These are phyloP conservation scores for Suillus americanus DNA, from an alignment of 768 basidiomycete genomes.

Conservation along the genomic window DNA sequence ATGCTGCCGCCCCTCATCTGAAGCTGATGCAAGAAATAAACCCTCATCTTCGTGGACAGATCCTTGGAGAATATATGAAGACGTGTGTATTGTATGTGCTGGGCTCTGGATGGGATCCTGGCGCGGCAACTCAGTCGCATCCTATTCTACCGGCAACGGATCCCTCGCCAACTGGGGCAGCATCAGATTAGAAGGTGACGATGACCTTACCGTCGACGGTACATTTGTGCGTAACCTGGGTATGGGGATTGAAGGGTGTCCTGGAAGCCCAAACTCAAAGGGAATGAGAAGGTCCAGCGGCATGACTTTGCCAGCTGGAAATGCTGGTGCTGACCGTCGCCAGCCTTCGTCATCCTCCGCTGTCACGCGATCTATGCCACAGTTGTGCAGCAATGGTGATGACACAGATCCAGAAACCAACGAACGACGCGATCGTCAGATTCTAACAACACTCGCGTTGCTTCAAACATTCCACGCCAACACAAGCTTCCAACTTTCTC, in stretches of 20 bases:
- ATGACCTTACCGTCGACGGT: conserved; percentile 47
- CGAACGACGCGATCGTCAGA: conserved; percentile 36
- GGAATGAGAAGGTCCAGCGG: conserved; percentile 44
- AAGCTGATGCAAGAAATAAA: conserved; percentile 35
- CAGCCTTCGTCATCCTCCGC: conserved; percentile 33
- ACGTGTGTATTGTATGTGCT: conserved; percentile 79
- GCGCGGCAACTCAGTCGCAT: conserved; percentile 46
- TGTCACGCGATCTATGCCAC: conserved; percentile 20
- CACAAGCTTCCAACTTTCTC: conserved; percentile 55
- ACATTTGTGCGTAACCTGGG: conserved; percentile 57
- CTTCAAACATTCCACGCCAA: conserved; percentile 71
- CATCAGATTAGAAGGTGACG: conserved; percentile 64
- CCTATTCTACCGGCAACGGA: conserved; percentile 50
- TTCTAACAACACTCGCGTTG: conserved; percentile 53
- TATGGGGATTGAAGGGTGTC: conserved; percentile 72
- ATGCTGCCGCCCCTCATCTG: conserved; percentile 36
- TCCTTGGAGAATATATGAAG: conserved; percentile 81
- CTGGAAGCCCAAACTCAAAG: conserved; percentile 35
- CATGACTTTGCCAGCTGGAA: conserved; percentile 50
- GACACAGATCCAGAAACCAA: conserved; percentile 12
- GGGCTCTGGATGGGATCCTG: conserved; percentile 78
- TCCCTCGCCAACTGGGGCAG: conserved; percentile 52
- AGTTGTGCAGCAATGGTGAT: conserved; percentile 27
- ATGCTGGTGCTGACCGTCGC: conserved; percentile 26
- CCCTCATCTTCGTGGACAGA: conserved; percentile 62